Percentiles rank a stretch among this genome's conserved stretches.
These are phyloP conservation scores for Candida oleophila DNA, from an alignment of 805 yeast species.

Conservation along the genomic window DNA sequence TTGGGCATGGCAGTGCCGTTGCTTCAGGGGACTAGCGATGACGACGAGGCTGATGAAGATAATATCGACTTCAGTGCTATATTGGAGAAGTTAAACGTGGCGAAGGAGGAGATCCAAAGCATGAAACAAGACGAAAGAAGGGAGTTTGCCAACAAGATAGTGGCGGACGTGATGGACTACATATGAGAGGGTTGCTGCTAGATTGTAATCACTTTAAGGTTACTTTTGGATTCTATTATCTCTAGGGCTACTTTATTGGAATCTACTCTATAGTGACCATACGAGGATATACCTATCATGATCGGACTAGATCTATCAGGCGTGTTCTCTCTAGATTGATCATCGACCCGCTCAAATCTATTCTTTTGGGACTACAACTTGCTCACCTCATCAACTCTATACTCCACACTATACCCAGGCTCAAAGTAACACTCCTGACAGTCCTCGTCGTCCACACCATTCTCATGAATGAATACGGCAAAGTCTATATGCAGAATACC, in stretches of 20 bases:
- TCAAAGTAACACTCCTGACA: constrained; percentile 75
- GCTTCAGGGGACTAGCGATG: constrained; percentile 7
- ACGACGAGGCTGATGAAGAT: constrained; percentile 3
- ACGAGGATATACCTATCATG: too few species aligned
- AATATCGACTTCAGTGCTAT: constrained; percentile 28
- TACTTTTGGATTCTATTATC: too few species aligned
- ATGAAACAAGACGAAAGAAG: constrained; percentile 26
- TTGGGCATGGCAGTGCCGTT: constrained; percentile 5
- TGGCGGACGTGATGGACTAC: constrained; percentile 40
- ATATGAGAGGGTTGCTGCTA: too few species aligned
- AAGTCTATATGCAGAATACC: constrained; percentile 59
- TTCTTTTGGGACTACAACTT: too few species aligned
- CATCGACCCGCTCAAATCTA: too few species aligned
- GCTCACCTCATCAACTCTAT: constrained; percentile 9
- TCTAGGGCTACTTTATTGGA: too few species aligned
- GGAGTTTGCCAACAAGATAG: constrained; percentile 30
- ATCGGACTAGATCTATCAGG: too few species aligned
- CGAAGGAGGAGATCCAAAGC: constrained; percentile 28
- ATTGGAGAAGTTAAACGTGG: constrained; percentile 31
- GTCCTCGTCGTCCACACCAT: constrained; percentile 75
- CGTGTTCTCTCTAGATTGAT: too few species aligned
- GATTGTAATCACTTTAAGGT: too few species aligned
- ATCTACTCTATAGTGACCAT: too few species aligned
- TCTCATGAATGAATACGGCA: constrained; percentile 86
- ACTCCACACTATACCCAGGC: constrained; percentile 50